phyloP scores from a whole-genome alignment of 2,329 filamentous ascomycete genomes.

The Pseudocercospora cruenta region DNA sequence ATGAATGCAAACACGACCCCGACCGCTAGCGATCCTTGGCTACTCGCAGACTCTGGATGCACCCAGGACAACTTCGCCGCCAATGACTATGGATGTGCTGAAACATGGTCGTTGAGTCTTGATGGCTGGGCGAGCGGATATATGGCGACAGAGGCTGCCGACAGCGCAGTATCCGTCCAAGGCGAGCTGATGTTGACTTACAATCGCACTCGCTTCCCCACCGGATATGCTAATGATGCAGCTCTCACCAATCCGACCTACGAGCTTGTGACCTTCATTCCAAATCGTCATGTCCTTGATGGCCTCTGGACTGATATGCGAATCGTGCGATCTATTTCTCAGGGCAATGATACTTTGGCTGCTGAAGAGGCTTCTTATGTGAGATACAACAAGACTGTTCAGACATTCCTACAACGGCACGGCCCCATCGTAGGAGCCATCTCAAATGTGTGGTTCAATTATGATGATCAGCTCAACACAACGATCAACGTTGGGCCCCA shows the following conservation, averaged over 20 bases:
- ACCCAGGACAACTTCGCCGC: not conserved
- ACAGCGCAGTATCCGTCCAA: not conserved
- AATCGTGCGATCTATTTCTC: not conserved
- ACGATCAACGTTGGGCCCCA: constrained; percentile 15
- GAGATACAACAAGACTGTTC: constrained; percentile 22
- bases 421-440: constrained; percentile 25
- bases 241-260: not conserved
- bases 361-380: not conserved
- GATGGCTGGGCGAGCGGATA: not conserved
- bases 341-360: not conserved
- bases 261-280: not conserved
- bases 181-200: not conserved
- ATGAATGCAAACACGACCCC: not conserved
- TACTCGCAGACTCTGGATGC: not conserved
- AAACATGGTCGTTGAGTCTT: not conserved
- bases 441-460: constrained; percentile 7
- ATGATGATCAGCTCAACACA: constrained; percentile 5
- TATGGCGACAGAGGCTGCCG: not conserved
- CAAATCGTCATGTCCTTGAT: not conserved
- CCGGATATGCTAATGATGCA: not conserved
- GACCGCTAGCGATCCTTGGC: not conserved
- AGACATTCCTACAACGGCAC: constrained; percentile 21
- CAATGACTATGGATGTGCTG: not conserved
- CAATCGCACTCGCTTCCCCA: not conserved
- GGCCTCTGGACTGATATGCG: not conserved